phyloP scores from a whole-genome alignment of 345 rosid species.

The Isatis tinctoria region DNA sequence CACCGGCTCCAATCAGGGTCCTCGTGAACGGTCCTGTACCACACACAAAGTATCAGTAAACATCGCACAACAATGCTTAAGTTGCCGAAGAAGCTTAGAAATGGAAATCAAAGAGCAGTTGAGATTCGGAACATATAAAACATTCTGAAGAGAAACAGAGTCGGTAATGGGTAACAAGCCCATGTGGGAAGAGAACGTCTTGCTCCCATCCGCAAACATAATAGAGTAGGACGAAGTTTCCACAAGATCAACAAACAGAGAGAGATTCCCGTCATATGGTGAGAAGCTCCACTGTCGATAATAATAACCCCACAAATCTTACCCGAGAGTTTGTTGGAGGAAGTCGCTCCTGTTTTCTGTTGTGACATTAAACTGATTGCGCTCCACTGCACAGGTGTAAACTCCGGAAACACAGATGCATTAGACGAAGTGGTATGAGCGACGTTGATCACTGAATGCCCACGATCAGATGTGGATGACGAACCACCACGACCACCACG shows the following conservation, averaged over 20 bases:
- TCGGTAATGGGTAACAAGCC: background rate
- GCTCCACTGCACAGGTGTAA: background rate
- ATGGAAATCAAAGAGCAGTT: background rate
- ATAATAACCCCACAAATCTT: background rate
- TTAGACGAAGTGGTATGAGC: background rate
- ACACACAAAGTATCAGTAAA: background rate
- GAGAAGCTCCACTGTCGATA: background rate
- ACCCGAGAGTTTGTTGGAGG: background rate
- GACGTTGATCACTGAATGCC: background rate
- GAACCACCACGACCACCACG: background rate
- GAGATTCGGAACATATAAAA: background rate
- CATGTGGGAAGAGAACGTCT: background rate
- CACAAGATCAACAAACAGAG: background rate
- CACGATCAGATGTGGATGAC: too few relatives aligned
- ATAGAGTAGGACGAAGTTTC: background rate
- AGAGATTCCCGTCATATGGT: background rate
- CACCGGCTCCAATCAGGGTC: background rate
- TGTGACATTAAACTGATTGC: background rate
- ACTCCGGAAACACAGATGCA: rapidly evolving
- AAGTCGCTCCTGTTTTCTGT: background rate
- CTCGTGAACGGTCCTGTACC: background rate
- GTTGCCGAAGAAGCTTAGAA: background rate
- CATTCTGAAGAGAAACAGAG: background rate
- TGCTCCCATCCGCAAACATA: background rate
- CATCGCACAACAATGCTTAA: background rate